Conservation (phyloP, 768 basidiomycete genomes). For the Amyloporia xantha region DNA sequence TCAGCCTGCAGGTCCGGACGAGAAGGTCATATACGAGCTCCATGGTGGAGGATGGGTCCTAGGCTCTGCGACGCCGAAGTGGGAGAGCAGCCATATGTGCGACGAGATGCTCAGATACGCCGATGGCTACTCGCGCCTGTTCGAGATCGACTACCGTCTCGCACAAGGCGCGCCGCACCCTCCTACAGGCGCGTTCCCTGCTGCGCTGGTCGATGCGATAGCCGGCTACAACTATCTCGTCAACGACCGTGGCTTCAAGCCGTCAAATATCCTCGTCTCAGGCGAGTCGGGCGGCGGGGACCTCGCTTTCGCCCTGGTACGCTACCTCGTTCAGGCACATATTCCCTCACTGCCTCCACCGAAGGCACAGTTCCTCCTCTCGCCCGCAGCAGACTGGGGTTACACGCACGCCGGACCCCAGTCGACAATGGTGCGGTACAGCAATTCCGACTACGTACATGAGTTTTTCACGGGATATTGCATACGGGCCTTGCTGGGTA, state of each 20-base stretch:
- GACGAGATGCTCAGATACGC: background rate
- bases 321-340: conserved; percentile 25
- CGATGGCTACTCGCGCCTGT: conserved; percentile 8
- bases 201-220: conserved; percentile 22
- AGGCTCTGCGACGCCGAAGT: background rate
- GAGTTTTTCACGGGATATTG: conserved; percentile 23
- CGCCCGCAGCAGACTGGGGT: conserved; percentile 49
- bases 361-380: conserved; percentile 36
- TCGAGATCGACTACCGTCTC: conserved; percentile 46
- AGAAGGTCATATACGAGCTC: conserved; percentile 28
- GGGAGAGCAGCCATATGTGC: background rate
- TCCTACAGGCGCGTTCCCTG: conserved; percentile 40
- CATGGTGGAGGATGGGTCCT: conserved; percentile 27
- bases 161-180: conserved; percentile 21
- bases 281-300: conserved; percentile 56
- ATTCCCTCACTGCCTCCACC: background rate
- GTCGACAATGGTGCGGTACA: conserved; percentile 21
- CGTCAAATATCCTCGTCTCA: conserved; percentile 36
- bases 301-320: conserved; percentile 34
- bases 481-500: conserved; percentile 38
- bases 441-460: conserved; percentile 14
- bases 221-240: conserved; percentile 46
- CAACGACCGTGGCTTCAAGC: conserved; percentile 32
- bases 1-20: conserved; percentile 20
- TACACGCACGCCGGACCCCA: conserved; percentile 27